Base-by-base conservation (phyloP, 352 stramenopile genomes). In the Globisporangium iwayamae region DNA sequence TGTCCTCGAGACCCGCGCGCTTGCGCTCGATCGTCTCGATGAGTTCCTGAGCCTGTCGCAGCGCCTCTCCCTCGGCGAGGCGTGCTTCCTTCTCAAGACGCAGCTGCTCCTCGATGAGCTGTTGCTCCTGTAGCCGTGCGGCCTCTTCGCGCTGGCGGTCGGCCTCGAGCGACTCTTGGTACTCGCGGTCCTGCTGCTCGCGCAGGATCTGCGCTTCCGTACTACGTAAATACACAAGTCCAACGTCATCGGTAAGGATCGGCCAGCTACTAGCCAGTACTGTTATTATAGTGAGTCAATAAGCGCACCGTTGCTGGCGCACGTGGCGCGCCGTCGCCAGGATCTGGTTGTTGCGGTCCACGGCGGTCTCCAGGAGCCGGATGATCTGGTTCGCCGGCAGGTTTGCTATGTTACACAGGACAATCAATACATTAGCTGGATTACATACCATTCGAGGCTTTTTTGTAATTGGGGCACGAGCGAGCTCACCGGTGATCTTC, bases 111-210 rank as follows among this genome's bases (percentile, higher is more conserved):
- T 83, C 72, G 6, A 81, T 66, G 20, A 78, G 72, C 4, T 67
- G 72, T 58, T 87, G 70, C 34, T 77, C 81, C 20, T 87, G 68
- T 30, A 82, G 71, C 8, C 72, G 73, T 22, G 62, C 68, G 22
- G 79, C 71, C 67, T 91, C 73, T 57, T 90, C 79, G 48, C 86
- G 83, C 64, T 83, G 76, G 56, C 95, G 91, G 75, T 98, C 95
- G 9, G 90, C 91, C 51, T 85, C 79, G 7, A 98, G 76, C 5
- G 95, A 92, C 67, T 97, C 83, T 68, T 97, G 84, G 65, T 98
- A 98, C 74, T 98, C 95, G 30, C 66, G 68, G 78, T 98, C 93
- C 71, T 98, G 95, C 65, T 98, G 90, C 63, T 96, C 81, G 1
- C 95, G 86, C 4, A 98, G 72, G 36, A 93, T 72, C 54, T 89